Evolutionary conservation across 1,139 yeast genomes (phyloP), one percentile per base, ranked within the genome.

Genomic region (Debaryomyces coudertii): DNA sequence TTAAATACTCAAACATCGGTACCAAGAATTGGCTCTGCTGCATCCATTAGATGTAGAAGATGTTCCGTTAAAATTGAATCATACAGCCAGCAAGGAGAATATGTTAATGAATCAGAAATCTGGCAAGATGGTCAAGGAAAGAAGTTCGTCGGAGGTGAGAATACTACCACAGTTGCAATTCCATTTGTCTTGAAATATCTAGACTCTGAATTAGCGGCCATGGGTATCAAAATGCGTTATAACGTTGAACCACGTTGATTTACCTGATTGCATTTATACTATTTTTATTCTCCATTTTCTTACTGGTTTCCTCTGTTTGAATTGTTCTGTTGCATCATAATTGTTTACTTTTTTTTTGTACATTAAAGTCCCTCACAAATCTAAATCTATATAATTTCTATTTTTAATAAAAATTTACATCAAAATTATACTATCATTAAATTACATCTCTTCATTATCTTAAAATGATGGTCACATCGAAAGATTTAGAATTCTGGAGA

Each of bases 111-210:
- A 53, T 74, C 87, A n/a, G 89, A 85, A 47, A 80, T 87, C 41
- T 93, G 99, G 99, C 97, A 92, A 73, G 99, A 93, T 66, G 98
- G 98, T 14, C 90, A 85, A 59, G 98, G 99, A 43, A 86, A 82
- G 64, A 83, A 85, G 64, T 93, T 86, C 65, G 85, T 83, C 47
- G 99, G 99, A 47, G 99, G 99, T 61, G 85, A 82, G 50, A 79
- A 92, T 53, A 90, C 96, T 24, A 85, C 98, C 3, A 87, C 96
- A 0, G 95, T 95, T 53, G 97, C 97, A 36, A 87, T 95, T 65
- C 99, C 99, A 47, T 93, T 90, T 65, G 99, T 95, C 34, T 81
- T 95, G 77, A 87, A 92, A 66, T 95, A 93, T 65, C 77, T 95
- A 66, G 97, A 93, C 61, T 89, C 97, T 27, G 99, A 95, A 68